Conservation (phyloP, 352 stramenopile genomes). For the Pythium aphanidermatum region DNA sequence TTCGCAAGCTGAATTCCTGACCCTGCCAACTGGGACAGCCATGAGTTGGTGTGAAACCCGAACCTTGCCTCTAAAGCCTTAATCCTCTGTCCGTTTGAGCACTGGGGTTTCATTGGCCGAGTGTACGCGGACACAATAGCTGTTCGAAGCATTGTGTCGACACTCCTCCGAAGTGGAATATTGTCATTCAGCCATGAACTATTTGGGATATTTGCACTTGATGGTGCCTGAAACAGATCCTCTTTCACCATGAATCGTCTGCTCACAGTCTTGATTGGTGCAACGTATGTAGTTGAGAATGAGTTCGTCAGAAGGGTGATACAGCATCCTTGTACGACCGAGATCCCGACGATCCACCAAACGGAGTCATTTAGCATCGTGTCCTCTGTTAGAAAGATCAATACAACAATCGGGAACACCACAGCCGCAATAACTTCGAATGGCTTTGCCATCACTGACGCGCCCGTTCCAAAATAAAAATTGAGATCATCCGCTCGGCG, state of each 20-base stretch:
- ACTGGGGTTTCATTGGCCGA: background rate
- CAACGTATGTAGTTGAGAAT: constrained; percentile 44
- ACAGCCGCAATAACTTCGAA: constrained; percentile 33
- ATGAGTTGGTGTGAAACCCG: constrained; percentile 7
- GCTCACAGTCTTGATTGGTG: background rate
- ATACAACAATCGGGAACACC: constrained; percentile 34
- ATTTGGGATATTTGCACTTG: no score
- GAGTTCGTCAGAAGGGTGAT: constrained; percentile 33
- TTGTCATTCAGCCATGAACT: background rate
- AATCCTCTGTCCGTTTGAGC: background rate
- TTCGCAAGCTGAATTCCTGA: background rate
- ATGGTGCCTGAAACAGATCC: constrained; percentile 2
- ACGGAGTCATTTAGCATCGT: constrained; percentile 40
- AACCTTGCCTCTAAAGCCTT: constrained; percentile 6
- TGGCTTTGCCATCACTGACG: constrained; percentile 27
- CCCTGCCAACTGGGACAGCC: background rate
- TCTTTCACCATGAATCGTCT: background rate
- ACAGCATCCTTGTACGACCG: constrained; percentile 21
- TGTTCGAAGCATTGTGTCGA: constrained; percentile 14
- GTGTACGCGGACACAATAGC: constrained; percentile 6
- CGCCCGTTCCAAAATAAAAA: constrained; percentile 39
- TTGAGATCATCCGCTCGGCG: constrained; percentile 26
- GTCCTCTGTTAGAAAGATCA: constrained; percentile 31
- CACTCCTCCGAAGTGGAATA: background rate
- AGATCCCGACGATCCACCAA: constrained; percentile 22